Base-by-base conservation (phyloP, 129 eudicot species). In the Solidago caesia region DNA sequence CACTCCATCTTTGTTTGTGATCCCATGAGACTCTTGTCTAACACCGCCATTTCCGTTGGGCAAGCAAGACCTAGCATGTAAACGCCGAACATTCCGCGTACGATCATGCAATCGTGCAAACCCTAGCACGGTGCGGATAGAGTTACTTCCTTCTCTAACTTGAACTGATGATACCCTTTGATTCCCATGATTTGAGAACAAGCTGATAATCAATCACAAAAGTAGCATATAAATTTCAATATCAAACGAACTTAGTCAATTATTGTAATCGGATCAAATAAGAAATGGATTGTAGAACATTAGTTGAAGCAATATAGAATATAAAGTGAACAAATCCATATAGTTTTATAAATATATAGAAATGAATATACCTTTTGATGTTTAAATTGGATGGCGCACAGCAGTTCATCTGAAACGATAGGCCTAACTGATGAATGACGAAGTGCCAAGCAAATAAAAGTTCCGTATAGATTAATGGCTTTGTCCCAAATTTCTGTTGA, bases 1-100 rank as follows among this genome's bases (percentile, higher is more conserved):
- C 70, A 94, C 84, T 11, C 96, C 98, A 75, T 90, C 97, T 52
- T 77, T 80, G 73, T 83, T 81, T 39, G 79, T 89, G 48, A 94
- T 56, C 58, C 87, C 83, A 72, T 68, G 67, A 7, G 10, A 41
- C 76, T 63, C 85, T 75, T 75, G 83, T 81, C 79, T 81, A 56
- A 44, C 76, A 45, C 83, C 86, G 66, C 87, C 85, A 66, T 84
- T 83, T 13, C 81, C 78, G 48, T 84, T 63, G 53, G 84, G 82
- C 82, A 87, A 64, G 82, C 86, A 83, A 75, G 77, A 78, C 7
- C 78, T 86, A 52, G 81, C 51, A 45, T 80, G 86, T 81, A 76
- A 75, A 79, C 59, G 63, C 75, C 61, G 78, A 42, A 51, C 27
- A 44, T 64, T 73, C 61, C 45, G 25, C 26, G 69, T 25, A 57